Evolutionary conservation across 2,329 filamentous ascomycete species (phyloP), one percentile per base, ranked within the genome.

Genomic region (Dothistroma septosporum): DNA sequence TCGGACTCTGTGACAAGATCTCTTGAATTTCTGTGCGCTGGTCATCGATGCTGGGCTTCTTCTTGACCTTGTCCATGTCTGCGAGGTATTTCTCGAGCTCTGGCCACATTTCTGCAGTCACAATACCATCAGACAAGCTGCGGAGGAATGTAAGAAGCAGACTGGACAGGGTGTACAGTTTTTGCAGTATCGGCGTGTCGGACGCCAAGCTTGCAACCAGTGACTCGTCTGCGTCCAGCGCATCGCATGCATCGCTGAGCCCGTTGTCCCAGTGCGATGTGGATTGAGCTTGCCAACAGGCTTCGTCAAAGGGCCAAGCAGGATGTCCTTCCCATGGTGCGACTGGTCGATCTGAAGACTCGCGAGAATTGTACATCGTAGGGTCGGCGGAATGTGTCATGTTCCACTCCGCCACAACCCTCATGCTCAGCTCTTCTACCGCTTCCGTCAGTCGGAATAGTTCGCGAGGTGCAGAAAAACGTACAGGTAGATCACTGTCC

Each of bases 361-460:
- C 32, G 47, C 60, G 8, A 44, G 46, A 2, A 35, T 50, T 11
- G 44, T 58, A 32, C 31, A 16, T 28, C 3, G 31, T 21, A 21
- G 24, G 77, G 22, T 63, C 53, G n/a, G 60, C 52, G 24, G 67
- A 59, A 47, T 69, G 54, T 31, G 78, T 82, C 85, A 87, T 87
- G 52, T 79, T 80, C 83, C 83, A 87, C 66, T 87, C 85, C 9
- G 84, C 85, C 28, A 86, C 74, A 11, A 83, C 80, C 35, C 84
- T 80, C 66, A 85, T 82, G 31, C 78, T 78, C 67, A 86, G 72
- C 67, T 83, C 80, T 70, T 86, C 83, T 74, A 96, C 82, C 11
- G 87, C 85, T 73, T 96, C 91, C 5, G 92, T 97, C 70, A 99
- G 83, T 72, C 88, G 87, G 76, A 96, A 95, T 9, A 97, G 81